These are phyloP conservation scores for Globisporangium camurandrum DNA, from an alignment of 352 stramenopile genomes.

Conservation along the genomic window DNA sequence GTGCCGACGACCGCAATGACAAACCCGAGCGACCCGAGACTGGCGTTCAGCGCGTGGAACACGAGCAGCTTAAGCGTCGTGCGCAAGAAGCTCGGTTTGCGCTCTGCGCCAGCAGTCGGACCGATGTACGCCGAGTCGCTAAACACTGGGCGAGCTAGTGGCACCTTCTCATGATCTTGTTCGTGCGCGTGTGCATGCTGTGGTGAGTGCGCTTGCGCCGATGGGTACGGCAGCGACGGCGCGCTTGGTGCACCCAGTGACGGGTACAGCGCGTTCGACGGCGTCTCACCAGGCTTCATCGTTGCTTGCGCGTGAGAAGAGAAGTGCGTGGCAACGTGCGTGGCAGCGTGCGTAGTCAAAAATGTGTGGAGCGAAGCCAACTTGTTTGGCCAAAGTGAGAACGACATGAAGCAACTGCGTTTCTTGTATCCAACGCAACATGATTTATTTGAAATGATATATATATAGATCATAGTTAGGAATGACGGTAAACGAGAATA, in stretches of 20 bases:
- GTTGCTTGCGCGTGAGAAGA: neutral
- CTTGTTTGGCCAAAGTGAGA: no score
- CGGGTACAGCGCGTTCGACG: conserved; percentile 20
- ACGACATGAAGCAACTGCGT: neutral
- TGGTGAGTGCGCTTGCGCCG: conserved; percentile 7
- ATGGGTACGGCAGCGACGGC: conserved; percentile 8
- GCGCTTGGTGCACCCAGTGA: conserved; percentile 23
- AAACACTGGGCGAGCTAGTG: conserved; percentile 16
- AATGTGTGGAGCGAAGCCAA: no score
- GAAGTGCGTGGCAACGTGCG: neutral
- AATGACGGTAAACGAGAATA: neutral
- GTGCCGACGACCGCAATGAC: conserved; percentile 29
- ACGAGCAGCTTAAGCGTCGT: conserved; percentile 41
- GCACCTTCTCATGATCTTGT: conserved; percentile 12
- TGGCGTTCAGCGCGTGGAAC: conserved; percentile 53
- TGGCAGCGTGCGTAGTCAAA: conserved; percentile 1
- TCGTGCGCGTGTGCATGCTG: no score
- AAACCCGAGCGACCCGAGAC: conserved; percentile 37
- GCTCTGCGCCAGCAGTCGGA: conserved; percentile 9
- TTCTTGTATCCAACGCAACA: neutral
- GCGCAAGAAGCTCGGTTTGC: conserved; percentile 19
- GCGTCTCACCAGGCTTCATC: conserved; percentile 9
- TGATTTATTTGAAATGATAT: neutral
- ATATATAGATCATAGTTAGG: neutral
- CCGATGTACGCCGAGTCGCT: conserved; percentile 11